These are phyloP conservation scores for Rhinocladiella mackenziei DNA, from an alignment of 2,329 filamentous ascomycete genomes.

Conservation along the genomic window DNA sequence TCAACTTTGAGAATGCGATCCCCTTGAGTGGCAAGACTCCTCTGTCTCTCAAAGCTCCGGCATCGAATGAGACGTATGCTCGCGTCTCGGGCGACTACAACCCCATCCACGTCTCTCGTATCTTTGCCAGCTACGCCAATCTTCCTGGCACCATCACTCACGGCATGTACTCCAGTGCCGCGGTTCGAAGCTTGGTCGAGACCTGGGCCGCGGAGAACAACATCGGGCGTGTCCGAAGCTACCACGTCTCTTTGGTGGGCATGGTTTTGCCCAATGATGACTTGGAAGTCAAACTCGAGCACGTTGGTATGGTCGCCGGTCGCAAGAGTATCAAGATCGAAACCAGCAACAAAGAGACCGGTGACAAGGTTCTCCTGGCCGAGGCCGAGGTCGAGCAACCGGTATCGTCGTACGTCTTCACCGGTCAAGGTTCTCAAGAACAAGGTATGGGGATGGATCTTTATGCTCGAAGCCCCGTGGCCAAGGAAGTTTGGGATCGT, in stretches of 20 bases:
- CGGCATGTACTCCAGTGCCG: conserved; percentile 98
- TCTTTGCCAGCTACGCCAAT: conserved; percentile 93
- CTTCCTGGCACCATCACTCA: conserved; percentile 96
- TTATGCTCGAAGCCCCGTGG: conserved; percentile 87
- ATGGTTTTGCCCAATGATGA: conserved; percentile 98
- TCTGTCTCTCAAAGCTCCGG: conserved; percentile 80
- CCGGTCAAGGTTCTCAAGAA: conserved; percentile 95
- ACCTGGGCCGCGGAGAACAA: conserved; percentile 99
- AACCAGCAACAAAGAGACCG: conserved; percentile 88
- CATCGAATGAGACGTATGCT: conserved; percentile 96
- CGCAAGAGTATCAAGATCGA: conserved; percentile 99
- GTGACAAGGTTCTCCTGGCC: conserved; percentile 91
- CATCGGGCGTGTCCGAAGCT: conserved; percentile 92
- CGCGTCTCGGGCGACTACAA: conserved; percentile 98
- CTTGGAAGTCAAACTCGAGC: conserved; percentile 89
- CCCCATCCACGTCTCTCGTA: conserved; percentile 94
- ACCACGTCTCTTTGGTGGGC: conserved; percentile 93
- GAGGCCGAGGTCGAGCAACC: conserved; percentile 98
- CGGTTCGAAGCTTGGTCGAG: conserved; percentile 91
- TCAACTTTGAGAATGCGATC: conserved; percentile 96
- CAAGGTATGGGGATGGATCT: conserved; percentile 99
- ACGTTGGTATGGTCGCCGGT: conserved; percentile 94
- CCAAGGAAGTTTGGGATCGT: conserved; percentile 95
- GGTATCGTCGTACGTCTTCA: conserved; percentile 94
- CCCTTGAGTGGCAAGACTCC: conserved; percentile 89